Evolutionary conservation across 768 basidiomycete genomes (phyloP), one percentile per base, ranked within the genome.

Genomic region (Leccinum incarnatum): DNA sequence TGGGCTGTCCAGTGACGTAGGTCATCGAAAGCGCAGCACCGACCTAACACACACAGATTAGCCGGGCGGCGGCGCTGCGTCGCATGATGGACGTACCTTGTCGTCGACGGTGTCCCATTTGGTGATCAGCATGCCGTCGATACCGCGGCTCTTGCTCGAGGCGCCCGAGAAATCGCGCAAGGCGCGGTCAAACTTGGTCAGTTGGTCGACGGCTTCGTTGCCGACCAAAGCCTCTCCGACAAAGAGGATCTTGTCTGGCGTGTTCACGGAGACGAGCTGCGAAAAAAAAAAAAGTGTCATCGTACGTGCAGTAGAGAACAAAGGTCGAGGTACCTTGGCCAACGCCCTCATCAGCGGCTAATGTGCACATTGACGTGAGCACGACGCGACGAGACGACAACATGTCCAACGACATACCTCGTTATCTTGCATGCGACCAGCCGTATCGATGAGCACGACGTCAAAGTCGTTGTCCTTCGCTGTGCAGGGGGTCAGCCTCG

Each of bases 51-150:
- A 55, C 46, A 55, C 46, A 67, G 9, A 34, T 57, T 48, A 60
- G 34, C 54, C 27, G 30, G 49, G 48, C 19, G 2, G 15, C 23
- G 12, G 3, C 57, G 40, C 21, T 21, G 10, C 3, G 4, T n/a
- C n/a, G n/a, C n/a, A n/a, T n/a, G n/a, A n/a, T n/a, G 10, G 7
- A 21, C 82, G 55, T 56, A 91, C 95, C 83, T 95, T 95, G 76
- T 95, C 93, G 67, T 95, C 93, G 21, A 98, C 97, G 2, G 96
- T 98, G 69, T 99, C 97, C 89, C 97, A 98, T 75, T 99, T 99
- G 32, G 97, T 99, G 58, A 99, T 85, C 47, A 99, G 79, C 89
- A 97, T 98, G 25, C 96, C 97, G 70, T 99, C 97, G 61, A 99
- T 96, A 5, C 97, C 97, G 21, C 97, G 85, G 51, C 88, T 88